Evolutionary conservation across 179 eudicot genomes (phyloP), one percentile per base, ranked within the genome.

Genomic region (Beta lomatogona): DNA sequence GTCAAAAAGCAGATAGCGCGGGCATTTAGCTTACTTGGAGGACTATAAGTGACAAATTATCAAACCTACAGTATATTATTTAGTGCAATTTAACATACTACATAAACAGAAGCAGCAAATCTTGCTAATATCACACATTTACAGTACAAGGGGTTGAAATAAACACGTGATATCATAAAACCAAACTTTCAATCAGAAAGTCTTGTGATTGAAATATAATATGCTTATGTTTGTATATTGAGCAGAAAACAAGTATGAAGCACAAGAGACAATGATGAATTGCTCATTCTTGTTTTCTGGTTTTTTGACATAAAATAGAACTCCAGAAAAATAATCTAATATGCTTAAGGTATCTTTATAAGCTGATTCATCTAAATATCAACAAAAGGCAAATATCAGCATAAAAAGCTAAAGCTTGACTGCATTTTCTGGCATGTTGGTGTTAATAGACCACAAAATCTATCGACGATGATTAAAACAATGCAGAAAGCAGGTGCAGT

Each of bases 331-430:
- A 61, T 64, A 65, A 48, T 64, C 21, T 21, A 16, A 19, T 7
- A 8, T 63, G 67, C n/a, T 45, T 7, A 48, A 63, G 15, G 21
- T 10, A 12, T 1, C 8, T 65, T 13, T n/a, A 77, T 12, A 46
- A 3, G 45, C 7, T 45, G 59, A 78, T 19, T 67, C 8, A 18
- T 28, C 36, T 19, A 78, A 54, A 28, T 44, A 50, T 9, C 15
- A 52, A 22, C 58, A 41, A 61, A 71, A 3, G 13, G 36, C 60
- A 3, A 68, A 59, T 25, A 59, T 44, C 69, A 76, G 45, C 15
- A 31, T 59, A 22, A 53, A 45, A 72, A 21, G 55, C 73, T 82
- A 28, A 78, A 82, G 79, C 78, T 28, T 25, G 15, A 65, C 13
- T 22, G 9, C 54, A 5, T 6, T 79, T 55, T 71, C 31, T 21